Evolutionary conservation across 345 rosid species (phyloP), one percentile per base, ranked within the genome.

Genomic region (Balakata baccata): DNA sequence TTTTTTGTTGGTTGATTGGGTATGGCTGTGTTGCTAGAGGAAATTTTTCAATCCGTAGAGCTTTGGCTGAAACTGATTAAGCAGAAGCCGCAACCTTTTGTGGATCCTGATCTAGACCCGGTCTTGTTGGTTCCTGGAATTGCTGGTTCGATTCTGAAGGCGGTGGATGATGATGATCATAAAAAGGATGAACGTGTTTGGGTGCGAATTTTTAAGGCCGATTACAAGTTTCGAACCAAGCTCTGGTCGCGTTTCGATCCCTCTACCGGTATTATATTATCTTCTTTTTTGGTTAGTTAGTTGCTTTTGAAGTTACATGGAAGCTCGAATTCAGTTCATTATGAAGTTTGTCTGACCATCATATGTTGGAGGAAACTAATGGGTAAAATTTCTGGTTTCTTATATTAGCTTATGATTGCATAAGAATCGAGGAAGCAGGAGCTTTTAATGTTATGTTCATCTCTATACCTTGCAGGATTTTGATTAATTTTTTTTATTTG

Each of bases 221-320:
- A 94, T 78, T 85, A 84, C 41, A 85, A 83, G 83, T 89, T 82
- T 58, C 81, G 97, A 11, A 86, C 88, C 16, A 94, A 94, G 87
- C 92, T 94, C 64, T 94, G 98, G 98, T 94, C 98, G 71, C 88
- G 88, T 3, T 90, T 90, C 57, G 94, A 94, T 74, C 92, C 98
- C 81, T 80, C 89, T 45, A 80, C 94, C 43, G 98, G 98, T 92
- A 83, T 29, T 11, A 39, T 7, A 10, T 49, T 5, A 22, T 11
- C 0, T 29, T 29, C 1, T 0, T 6, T 43, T 6, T 52, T 52
- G 18, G 18, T 20, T 14, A 23, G 62, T 17, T 64, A 18, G 18
- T 39, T 4, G 22, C 10, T 7, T 37, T 62, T 17, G 18, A 38
- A 62, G 29, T 14, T 41, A 37, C 14, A 8, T 17, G 3, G 2